phyloP scores from a whole-genome alignment of 139 green algal species.

The Chlamydomonas sp. region DNA sequence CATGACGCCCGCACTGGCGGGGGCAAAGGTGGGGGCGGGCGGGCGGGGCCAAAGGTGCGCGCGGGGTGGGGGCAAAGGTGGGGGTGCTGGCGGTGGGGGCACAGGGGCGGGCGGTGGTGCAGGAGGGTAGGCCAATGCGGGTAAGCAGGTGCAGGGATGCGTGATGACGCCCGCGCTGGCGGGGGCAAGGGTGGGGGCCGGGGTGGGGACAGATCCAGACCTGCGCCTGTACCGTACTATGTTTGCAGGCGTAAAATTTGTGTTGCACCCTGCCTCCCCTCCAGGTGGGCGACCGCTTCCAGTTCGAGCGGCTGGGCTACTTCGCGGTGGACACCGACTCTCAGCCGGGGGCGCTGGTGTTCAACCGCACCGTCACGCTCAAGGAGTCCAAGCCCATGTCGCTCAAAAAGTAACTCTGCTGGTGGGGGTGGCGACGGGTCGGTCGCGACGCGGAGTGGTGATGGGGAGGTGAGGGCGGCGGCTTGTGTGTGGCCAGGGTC shows the following conservation, averaged over 20 bases:
- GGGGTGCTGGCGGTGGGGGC: neutral
- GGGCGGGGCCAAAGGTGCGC: too few relatives aligned
- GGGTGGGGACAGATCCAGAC: too few relatives aligned
- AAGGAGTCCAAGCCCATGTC: slow-evolving; percentile 67
- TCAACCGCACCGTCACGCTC: slow-evolving; percentile 95
- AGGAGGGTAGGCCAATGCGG: neutral
- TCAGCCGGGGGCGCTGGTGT: slow-evolving; percentile 69
- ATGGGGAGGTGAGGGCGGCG: too few relatives aligned
- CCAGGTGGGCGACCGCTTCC: slow-evolving; percentile 79
- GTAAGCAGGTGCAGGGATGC: slow-evolving; percentile 25
- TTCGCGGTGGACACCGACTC: slow-evolving; percentile 90
- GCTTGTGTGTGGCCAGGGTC: too few relatives aligned
- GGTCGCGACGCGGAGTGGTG: too few relatives aligned
- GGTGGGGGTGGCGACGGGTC: too few relatives aligned
- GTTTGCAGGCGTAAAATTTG: too few relatives aligned
- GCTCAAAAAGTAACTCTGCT: slow-evolving; percentile 26
- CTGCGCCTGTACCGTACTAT: too few relatives aligned
- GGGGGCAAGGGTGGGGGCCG: slow-evolving; percentile 35
- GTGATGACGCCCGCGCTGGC: slow-evolving; percentile 32
- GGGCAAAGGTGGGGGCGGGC: slow-evolving; percentile 37
- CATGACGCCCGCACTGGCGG: slow-evolving; percentile 28
- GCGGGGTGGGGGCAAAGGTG: neutral
- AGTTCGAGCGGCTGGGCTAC: slow-evolving; percentile 96
- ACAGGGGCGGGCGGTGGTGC: neutral
- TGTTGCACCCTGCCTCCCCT: neutral